phyloP scores from a whole-genome alignment of 2,329 filamentous ascomycete species.

The Trichophyton simii region DNA sequence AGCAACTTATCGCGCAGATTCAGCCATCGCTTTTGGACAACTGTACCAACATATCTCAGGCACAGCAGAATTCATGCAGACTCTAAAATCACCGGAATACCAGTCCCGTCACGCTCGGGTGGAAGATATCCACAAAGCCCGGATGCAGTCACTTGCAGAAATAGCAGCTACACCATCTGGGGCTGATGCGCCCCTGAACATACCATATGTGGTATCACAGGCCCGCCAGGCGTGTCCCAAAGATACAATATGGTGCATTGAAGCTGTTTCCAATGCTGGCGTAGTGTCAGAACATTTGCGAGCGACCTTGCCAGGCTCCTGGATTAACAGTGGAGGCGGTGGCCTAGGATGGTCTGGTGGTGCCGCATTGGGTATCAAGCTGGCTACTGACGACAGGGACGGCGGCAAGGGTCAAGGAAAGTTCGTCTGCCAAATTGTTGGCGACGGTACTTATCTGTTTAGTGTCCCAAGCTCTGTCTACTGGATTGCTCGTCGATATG shows the following conservation, averaged over 20 bases:
- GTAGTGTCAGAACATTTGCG: constrained; percentile 61
- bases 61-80: constrained; percentile 32
- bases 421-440: constrained; percentile 53
- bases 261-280: constrained; percentile 60
- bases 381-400: constrained; percentile 47
- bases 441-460: constrained; percentile 57
- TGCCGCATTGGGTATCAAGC: constrained; percentile 61
- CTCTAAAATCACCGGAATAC: constrained; percentile 32
- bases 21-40: constrained; percentile 53
- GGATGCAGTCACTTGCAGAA: constrained; percentile 47
- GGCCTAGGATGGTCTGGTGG: constrained; percentile 73
- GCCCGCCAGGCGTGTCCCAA: constrained; percentile 45
- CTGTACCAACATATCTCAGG: constrained; percentile 49
- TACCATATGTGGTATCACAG: constrained; percentile 44
- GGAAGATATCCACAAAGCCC: constrained; percentile 45
- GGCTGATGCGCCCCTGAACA: constrained; percentile 49
- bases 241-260: constrained; percentile 63
- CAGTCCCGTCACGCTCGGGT: constrained; percentile 42
- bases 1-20: constrained; percentile 55
- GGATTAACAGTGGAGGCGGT: constrained; percentile 71
- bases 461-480: constrained; percentile 53
- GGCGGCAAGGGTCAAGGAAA: constrained; percentile 38
- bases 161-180: constrained; percentile 43
- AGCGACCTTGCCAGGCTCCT: constrained; percentile 54
- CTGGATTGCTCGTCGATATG: constrained; percentile 55